phyloP scores from a whole-genome alignment of 768 basidiomycete species.

The Serendipita sp. region DNA sequence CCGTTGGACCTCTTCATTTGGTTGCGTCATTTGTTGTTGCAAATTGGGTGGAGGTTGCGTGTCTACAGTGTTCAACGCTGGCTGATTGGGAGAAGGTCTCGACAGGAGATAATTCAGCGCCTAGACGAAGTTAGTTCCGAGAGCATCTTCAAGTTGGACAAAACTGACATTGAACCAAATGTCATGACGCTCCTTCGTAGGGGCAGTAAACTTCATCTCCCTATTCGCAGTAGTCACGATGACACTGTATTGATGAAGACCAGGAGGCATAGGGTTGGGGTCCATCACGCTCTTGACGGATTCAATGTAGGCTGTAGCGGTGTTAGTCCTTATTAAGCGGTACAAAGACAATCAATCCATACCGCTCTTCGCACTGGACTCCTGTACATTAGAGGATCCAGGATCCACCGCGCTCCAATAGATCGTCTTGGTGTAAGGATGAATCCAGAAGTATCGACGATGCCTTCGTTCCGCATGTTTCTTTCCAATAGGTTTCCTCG shows the following conservation, averaged over 20 bases:
- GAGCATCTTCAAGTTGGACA: conserved; percentile 6
- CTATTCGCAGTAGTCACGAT: conserved; percentile 83
- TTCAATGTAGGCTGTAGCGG: conserved; percentile 68
- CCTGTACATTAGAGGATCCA: conserved; percentile 69
- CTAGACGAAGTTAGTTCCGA: conserved; percentile 26
- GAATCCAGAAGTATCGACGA: conserved; percentile 98
- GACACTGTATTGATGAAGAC: conserved; percentile 82
- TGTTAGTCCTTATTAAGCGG: conserved; percentile 9
- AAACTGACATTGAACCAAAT: conserved; percentile 79
- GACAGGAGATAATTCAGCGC: conserved; percentile 82
- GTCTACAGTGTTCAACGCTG: conserved; percentile 14
- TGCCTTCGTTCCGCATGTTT: conserved; percentile 83
- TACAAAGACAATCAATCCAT: conserved; percentile 23
- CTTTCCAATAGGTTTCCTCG: conserved; percentile 73
- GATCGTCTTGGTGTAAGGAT: conserved; percentile 93
- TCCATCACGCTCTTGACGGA: conserved; percentile 84
- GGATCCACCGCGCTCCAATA: conserved; percentile 97
- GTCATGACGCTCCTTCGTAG: conserved; percentile 88
- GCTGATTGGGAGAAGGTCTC: conserved; percentile 35
- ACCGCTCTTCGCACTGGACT: conserved; percentile 96
- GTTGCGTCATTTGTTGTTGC: conserved; percentile 13
- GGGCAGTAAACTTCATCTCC: conserved; percentile 98
- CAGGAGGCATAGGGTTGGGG: conserved; percentile 90
- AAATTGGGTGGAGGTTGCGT: conserved; percentile 12
- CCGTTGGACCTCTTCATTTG: conserved; percentile 6